Conservation (phyloP, 805 yeast genomes). For the Pichia ethanolica region DNA sequence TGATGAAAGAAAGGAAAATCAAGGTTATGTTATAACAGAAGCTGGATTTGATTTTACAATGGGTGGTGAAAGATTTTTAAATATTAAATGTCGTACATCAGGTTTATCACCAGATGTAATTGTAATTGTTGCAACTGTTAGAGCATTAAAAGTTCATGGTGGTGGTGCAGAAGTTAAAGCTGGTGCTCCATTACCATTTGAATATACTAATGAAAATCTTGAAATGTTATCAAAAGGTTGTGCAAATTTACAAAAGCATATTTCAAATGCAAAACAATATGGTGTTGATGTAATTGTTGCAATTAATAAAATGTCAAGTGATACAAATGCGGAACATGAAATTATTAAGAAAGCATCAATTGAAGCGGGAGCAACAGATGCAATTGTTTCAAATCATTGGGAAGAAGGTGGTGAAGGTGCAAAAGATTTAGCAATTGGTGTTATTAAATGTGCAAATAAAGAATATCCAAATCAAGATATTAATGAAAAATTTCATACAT, state of each 20-base stretch:
- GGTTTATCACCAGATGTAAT: constrained; percentile 85
- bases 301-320: constrained; percentile 79
- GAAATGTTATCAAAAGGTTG: constrained; percentile 74
- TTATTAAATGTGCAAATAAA: constrained; percentile 55
- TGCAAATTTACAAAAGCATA: constrained; percentile 85
- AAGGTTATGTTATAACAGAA: constrained; percentile 91
- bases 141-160: constrained; percentile 96
- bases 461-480: constrained; percentile 31
- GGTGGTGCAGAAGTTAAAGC: constrained; percentile 97
- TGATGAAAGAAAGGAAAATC: constrained; percentile 30
- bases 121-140: constrained; percentile 89
- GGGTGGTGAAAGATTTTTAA: constrained; percentile 98
- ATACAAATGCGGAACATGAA: constrained; percentile 71
- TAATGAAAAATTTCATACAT: constrained; percentile 44
- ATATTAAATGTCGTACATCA: constrained; percentile 90
- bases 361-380: constrained; percentile 89
- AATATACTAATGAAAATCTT: constrained; percentile 72
- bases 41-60: constrained; percentile 98
- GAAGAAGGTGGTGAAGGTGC: constrained; percentile 94
- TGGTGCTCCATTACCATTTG: constrained; percentile 79
- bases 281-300: constrained; percentile 94
- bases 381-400: constrained; percentile 90
- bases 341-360: constrained; percentile 73
- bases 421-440: constrained; percentile 73
- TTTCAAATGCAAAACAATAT: constrained; percentile 72